These are phyloP conservation scores for Hansenula sp. DNA, from an alignment of 1,139 yeast species.

Conservation along the genomic window DNA sequence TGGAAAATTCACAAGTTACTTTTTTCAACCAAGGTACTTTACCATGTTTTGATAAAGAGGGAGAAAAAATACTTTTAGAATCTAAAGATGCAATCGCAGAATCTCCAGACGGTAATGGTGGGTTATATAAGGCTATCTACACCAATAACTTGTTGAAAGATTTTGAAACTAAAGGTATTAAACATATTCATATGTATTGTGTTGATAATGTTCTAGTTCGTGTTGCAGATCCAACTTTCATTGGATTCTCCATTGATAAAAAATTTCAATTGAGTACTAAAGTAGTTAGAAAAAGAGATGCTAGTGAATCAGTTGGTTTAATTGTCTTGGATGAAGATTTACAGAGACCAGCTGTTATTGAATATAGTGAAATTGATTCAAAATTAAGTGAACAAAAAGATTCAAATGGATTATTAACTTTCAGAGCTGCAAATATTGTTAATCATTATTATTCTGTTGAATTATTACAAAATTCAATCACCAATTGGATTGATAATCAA, in stretches of 20 bases:
- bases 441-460: constrained; percentile 91
- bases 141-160: constrained; percentile 66
- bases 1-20: constrained; percentile 49
- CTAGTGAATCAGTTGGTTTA: constrained; percentile 86
- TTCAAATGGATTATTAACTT: constrained; percentile 52
- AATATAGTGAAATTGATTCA: constrained; percentile 82
- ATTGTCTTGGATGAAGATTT: constrained; percentile 66
- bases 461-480: constrained; percentile 54
- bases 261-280: constrained; percentile 81
- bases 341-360: constrained; percentile 83
- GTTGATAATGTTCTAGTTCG: constrained; percentile 91
- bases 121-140: constrained; percentile 80
- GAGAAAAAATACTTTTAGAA: constrained; percentile 64
- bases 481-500: constrained; percentile 66
- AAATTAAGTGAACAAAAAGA: constrained; percentile 67
- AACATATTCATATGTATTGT: constrained; percentile 94
- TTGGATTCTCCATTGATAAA: constrained; percentile 76
- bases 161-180: constrained; percentile 62
- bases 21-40: constrained; percentile 94
- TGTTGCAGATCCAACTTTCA: constrained; percentile 90
- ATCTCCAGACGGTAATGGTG: constrained; percentile 99
- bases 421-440: constrained; percentile 95
- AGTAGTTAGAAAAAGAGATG: constrained; percentile 89
- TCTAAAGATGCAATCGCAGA: constrained; percentile 55
- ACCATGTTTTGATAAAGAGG: constrained; percentile 79